Conservation (phyloP, 768 basidiomycete genomes). For the Clavulina sp. region DNA sequence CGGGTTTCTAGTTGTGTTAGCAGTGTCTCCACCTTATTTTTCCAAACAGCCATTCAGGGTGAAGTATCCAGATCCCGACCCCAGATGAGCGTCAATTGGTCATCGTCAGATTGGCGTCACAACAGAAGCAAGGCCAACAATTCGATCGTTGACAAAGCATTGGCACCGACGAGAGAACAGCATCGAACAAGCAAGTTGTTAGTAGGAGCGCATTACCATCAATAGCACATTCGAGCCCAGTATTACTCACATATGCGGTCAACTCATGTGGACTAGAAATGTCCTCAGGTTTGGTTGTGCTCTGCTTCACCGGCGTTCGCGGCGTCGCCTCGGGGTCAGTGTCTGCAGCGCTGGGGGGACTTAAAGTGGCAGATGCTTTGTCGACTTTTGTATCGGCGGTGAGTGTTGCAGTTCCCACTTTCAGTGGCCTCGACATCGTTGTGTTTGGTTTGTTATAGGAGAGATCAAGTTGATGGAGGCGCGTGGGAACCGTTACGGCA, state of each 20-base stretch:
- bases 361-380: background rate
- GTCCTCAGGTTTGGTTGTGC: slow-evolving; percentile 27
- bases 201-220: slow-evolving; percentile 2
- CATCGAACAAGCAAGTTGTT: background rate
- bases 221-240: background rate
- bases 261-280: slow-evolving; percentile 88
- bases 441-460: too few species aligned
- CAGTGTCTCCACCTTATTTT: slow-evolving; percentile 72
- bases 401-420: background rate
- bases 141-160: too few species aligned
- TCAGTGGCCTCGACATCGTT: slow-evolving; percentile 1
- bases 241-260: slow-evolving; percentile 68
- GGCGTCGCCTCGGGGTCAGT: background rate
- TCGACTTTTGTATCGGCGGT: background rate
- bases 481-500: too few species aligned
- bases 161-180: background rate
- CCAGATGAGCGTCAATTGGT: too few species aligned
- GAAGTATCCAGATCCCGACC: too few species aligned
- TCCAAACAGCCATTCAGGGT: too few species aligned
- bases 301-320: background rate
- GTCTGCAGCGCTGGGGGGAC: background rate
- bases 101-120: too few species aligned
- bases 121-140: too few species aligned
- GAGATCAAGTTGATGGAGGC: too few species aligned
- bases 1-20: slow-evolving; percentile 76